Percentiles rank a stretch among this genome's conserved stretches.
Evolutionary conservation across 2,329 filamentous ascomycete genomes (phyloP).

Genomic region (Orbilia oligospora): DNA sequence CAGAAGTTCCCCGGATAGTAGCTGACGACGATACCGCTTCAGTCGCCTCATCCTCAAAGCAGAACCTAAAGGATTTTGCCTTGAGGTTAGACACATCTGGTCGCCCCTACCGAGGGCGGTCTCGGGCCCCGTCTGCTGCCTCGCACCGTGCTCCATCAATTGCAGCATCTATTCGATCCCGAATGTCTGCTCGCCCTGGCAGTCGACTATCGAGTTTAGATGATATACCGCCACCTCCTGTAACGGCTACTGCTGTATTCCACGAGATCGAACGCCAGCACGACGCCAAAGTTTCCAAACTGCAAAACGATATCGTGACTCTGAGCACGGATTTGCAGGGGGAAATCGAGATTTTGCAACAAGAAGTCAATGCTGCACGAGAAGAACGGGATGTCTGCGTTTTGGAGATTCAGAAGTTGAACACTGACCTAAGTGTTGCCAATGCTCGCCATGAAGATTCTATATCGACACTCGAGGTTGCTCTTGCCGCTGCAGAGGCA

Average conservation of each 20-base stretch:
- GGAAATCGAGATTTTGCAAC: slow-evolving; percentile 54
- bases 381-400: slow-evolving; percentile 56
- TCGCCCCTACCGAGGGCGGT: slow-evolving; percentile 37
- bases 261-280: slow-evolving; percentile 59
- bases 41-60: slow-evolving; percentile 43
- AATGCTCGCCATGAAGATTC: slow-evolving; percentile 56
- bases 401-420: slow-evolving; percentile 50
- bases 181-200: slow-evolving; percentile 47
- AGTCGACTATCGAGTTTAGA: slow-evolving; percentile 45
- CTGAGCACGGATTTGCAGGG: slow-evolving; percentile 58
- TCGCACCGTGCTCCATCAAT: slow-evolving; percentile 55
- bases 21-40: slow-evolving; percentile 46
- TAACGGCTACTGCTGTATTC: slow-evolving; percentile 55
- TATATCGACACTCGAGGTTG: slow-evolving; percentile 37
- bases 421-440: slow-evolving; percentile 45
- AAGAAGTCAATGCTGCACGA: slow-evolving; percentile 53
- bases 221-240: slow-evolving; percentile 47
- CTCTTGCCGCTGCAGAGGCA: slow-evolving; percentile 32
- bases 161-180: slow-evolving; percentile 54
- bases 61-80: slow-evolving; percentile 45
- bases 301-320: slow-evolving; percentile 56
- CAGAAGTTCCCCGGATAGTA: slow-evolving; percentile 37
- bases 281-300: slow-evolving; percentile 50
- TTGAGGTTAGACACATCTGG: slow-evolving; percentile 56
- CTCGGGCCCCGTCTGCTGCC: slow-evolving; percentile 42